A percentile compares a stretch with the other conserved stretches of the same genome.
Conservation (phyloP, 2,329 filamentous ascomycete genomes). For the Dactylellina leptospora region DNA sequence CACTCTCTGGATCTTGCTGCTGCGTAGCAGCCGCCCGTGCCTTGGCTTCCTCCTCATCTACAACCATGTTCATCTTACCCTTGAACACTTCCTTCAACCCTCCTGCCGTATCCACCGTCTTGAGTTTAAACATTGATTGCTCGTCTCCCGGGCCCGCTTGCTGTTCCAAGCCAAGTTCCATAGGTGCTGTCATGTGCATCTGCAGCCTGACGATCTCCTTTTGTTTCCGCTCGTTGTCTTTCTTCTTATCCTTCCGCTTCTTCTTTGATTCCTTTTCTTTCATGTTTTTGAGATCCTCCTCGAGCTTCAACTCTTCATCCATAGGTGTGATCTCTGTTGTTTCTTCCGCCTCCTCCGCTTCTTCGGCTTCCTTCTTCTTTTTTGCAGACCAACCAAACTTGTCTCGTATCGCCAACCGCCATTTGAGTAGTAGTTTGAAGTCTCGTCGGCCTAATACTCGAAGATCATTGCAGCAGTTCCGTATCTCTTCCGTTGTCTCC, state of each 20-base stretch:
- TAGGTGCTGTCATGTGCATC: conserved; percentile 93
- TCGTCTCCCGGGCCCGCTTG: conserved; percentile 75
- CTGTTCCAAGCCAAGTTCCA: conserved; percentile 94
- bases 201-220: conserved; percentile 97
- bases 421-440: conserved; percentile 87
- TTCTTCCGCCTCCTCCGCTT: conserved; percentile 67
- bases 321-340: conserved; percentile 85
- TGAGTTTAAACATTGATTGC: conserved; percentile 86
- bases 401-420: conserved; percentile 88
- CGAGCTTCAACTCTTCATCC: conserved; percentile 92
- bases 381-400: conserved; percentile 87
- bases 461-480: conserved; percentile 79
- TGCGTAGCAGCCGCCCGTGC: conserved; percentile 67
- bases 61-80: conserved; percentile 78
- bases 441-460: conserved; percentile 93
- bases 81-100: conserved; percentile 74
- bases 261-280: conserved; percentile 79
- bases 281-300: conserved; percentile 83
- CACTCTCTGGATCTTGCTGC: conserved; percentile 69
- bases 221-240: conserved; percentile 91
- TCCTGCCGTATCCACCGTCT: conserved; percentile 78
- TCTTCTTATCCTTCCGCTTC: conserved; percentile 83
- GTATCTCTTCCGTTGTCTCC: conserved; percentile 84
- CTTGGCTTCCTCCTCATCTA: conserved; percentile 66
- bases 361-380: conserved; percentile 66